phyloP scores from a whole-genome alignment of 768 basidiomycete genomes.

The Boletus reticulatus region DNA sequence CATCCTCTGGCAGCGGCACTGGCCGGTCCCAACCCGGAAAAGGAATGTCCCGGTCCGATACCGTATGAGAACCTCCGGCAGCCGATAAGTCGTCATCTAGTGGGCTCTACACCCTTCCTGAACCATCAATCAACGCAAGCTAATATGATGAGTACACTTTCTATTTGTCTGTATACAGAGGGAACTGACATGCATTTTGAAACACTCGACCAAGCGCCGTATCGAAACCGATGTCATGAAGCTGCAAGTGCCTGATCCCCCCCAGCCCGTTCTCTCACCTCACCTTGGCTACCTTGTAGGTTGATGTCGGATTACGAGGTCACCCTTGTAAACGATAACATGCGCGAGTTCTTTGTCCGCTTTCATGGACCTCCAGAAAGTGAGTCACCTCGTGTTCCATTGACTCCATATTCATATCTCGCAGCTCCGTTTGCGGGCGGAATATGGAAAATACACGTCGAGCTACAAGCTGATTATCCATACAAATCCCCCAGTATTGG shows the following conservation, averaged over 20 bases:
- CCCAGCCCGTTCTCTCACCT: conserved; percentile 4
- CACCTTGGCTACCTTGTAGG: conserved; percentile 43
- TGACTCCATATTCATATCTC: conserved; percentile 4
- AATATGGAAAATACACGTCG: conserved; percentile 99
- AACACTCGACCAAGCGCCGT: conserved; percentile 85
- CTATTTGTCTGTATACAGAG: conserved; percentile 18
- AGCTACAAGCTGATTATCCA: conserved; percentile 96
- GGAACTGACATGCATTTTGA: conserved; percentile 28
- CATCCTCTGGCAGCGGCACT: conserved; percentile 9
- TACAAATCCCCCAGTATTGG: conserved; percentile 99
- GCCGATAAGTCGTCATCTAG: conserved; percentile 17
- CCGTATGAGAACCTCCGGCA: conserved; percentile 5
- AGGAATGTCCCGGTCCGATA: conserved; percentile 16
- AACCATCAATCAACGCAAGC: conserved; percentile 12
- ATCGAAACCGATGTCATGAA: conserved; percentile 99
- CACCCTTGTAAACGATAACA: conserved; percentile 94
- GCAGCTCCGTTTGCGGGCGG: conserved; percentile 96
- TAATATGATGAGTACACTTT: conserved; percentile 60
- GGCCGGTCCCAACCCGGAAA: conserved; percentile 14
- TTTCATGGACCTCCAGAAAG: conserved; percentile 95
- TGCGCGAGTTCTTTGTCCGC: conserved; percentile 98
- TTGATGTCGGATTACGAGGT: conserved; percentile 99
- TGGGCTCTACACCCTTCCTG: conserved; percentile 11
- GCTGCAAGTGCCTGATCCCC: conserved; percentile 53
- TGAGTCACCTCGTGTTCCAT: conserved; percentile 40